Evolutionary conservation across 2,329 filamentous ascomycete genomes (phyloP), one percentile per base, ranked within the genome.

Genomic region (Paraphaeosphaeria sporulosa): DNA sequence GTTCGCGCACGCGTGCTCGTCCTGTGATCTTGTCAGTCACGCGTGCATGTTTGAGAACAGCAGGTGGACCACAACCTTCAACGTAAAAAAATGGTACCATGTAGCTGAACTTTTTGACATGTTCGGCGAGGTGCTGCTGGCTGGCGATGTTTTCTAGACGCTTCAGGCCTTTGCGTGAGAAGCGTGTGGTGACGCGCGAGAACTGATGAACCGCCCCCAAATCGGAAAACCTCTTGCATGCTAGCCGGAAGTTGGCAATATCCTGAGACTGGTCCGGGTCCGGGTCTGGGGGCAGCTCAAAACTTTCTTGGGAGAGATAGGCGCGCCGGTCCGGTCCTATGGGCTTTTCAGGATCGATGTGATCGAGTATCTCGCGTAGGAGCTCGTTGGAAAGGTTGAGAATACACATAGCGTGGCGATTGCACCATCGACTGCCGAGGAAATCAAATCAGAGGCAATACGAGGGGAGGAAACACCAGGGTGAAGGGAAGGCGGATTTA

Each of bases 91-190:
- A 85, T 4, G 85, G 85, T 57, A 87, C 83, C 74, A 87, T 81
- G 71, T 87, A 87, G 63, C 84, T 86, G 72, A 87, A 86, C 68
- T 86, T 86, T 69, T 84, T 85, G 60, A 87, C 85, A 70, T 85
- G 80, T 55, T 77, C 73, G 17, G 84, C 82, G 21, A 87, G 77
- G 71, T 84, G 81, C 19, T 78, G 76, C 64, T 82, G 80, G 51
- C 76, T 75, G 34, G 84, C 80, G 59, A 87, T 81, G 42, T 78
- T 77, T 56, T 84, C 80, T 49, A 87, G 71, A 38, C 80, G 79
- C 52, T 78, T 71, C 54, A 87, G 81, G 32, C 84, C 84, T 57
- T 78, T 78, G 46, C 75, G 71, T 30, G 82, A 82, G 71, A 86
- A 85, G 51, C 84, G 76, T 53, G 81, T 82, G n/a, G 80, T 83